Percentiles rank a stretch among this genome's conserved stretches.
Conservation (phyloP, 257 asterid genomes). For the Knoxia roxburghii region DNA sequence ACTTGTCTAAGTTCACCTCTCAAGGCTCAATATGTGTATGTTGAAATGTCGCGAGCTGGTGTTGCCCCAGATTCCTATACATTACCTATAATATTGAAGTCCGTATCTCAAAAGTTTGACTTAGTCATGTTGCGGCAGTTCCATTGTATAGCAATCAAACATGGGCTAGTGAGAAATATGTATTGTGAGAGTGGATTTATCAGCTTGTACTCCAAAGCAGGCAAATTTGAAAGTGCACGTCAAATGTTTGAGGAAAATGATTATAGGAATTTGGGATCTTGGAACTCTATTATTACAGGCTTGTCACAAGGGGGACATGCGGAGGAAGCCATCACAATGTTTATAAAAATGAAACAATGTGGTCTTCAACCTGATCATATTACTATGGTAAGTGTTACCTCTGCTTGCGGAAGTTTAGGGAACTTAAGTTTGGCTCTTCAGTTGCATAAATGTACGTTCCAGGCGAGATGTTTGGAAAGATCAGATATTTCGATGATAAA, state of each 20-base stretch:
- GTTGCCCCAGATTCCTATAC: conserved; percentile 58
- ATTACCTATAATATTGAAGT: conserved; percentile 59
- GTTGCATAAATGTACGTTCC: conserved; percentile 60
- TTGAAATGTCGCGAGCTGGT: conserved; percentile 24
- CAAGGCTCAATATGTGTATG: conserved; percentile 44
- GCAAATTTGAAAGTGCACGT: conserved; percentile 44
- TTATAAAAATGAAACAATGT: conserved; percentile 35
- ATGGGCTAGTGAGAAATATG: too few relatives aligned
- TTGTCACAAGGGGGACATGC: conserved; percentile 66
- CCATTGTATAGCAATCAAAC: too few relatives aligned
- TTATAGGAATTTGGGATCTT: conserved; percentile 72
- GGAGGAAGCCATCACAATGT: conserved; percentile 57
- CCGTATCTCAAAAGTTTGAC: conserved; percentile 16
- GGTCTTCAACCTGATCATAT: conserved; percentile 72
- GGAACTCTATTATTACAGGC: conserved; percentile 84
- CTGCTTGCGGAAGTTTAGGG: conserved; percentile 74
- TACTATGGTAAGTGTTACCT: conserved; percentile 76
- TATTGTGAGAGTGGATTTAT: too few relatives aligned
- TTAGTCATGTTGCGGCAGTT: too few relatives aligned
- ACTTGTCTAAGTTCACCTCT: conserved; percentile 47
- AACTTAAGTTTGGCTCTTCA: conserved; percentile 64
- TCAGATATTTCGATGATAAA: conserved; percentile 64
- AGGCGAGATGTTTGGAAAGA: conserved; percentile 34
- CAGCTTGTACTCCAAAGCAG: conserved; percentile 35
- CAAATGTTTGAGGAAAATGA: conserved; percentile 57